A percentile compares a stretch with the other conserved stretches of the same genome.
Evolutionary conservation across 768 basidiomycete species (phyloP).

Genomic region (Saitozyma podzolica): DNA sequence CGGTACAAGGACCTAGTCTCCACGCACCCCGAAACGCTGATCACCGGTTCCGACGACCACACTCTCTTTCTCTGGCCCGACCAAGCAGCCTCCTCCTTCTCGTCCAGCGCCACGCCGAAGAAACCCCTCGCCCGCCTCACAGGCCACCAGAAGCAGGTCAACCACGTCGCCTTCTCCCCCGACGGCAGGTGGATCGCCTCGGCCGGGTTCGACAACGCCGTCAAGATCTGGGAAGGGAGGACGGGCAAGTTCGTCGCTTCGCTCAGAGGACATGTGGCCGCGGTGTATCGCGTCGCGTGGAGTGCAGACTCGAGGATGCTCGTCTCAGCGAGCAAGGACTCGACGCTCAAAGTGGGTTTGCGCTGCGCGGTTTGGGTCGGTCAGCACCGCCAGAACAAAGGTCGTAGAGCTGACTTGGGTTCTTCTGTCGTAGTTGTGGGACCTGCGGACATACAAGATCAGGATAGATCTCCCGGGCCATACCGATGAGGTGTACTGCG

Average conservation of each 20-base stretch:
- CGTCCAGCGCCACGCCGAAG: slow-evolving; percentile 56
- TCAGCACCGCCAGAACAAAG: neutral
- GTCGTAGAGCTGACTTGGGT: neutral
- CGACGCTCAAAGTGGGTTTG: slow-evolving; percentile 79
- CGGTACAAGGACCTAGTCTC: slow-evolving; percentile 66
- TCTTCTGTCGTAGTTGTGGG: slow-evolving; percentile 71
- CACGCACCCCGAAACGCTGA: slow-evolving; percentile 78
- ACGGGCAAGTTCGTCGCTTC: slow-evolving; percentile 77
- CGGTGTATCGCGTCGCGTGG: slow-evolving; percentile 94
- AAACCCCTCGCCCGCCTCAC: slow-evolving; percentile 78
- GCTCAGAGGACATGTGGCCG: slow-evolving; percentile 85
- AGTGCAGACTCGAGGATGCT: slow-evolving; percentile 88
- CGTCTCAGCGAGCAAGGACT: slow-evolving; percentile 92
- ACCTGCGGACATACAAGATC: slow-evolving; percentile 92
- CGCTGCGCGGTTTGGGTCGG: neutral
- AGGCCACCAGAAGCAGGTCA: slow-evolving; percentile 91
- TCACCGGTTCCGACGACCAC: slow-evolving; percentile 96
- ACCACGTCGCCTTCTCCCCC: slow-evolving; percentile 90
- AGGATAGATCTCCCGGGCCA: slow-evolving; percentile 92
- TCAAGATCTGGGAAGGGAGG: slow-evolving; percentile 83
- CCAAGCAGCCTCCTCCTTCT: slow-evolving; percentile 59
- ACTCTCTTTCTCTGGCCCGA: slow-evolving; percentile 92
- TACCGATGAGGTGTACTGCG: slow-evolving; percentile 97
- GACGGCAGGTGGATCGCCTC: slow-evolving; percentile 90
- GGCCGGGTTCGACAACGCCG: slow-evolving; percentile 84